Conservation (phyloP, 2,329 filamentous ascomycete species). For the Rhinocladiella mackenziei region DNA sequence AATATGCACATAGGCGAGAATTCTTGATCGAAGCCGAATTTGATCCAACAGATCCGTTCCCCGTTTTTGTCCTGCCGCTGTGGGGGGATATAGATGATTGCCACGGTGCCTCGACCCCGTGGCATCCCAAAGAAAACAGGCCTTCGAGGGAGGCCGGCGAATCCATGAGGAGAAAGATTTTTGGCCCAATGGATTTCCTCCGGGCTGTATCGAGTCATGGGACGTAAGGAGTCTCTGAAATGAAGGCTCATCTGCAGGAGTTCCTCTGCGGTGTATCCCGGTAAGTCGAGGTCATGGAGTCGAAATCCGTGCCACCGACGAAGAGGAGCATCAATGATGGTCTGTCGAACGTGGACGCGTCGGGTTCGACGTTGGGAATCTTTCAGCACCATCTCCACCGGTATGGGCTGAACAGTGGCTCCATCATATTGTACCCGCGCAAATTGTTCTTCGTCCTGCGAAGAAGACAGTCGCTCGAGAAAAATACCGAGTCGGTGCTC, state of each 20-base stretch:
- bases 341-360: slow-evolving; percentile 12
- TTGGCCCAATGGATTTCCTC: slow-evolving; percentile 11
- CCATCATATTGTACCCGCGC: slow-evolving; percentile 12
- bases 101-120: slow-evolving; percentile 9
- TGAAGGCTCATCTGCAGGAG: slow-evolving; percentile 6
- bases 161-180: slow-evolving; percentile 6
- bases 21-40: slow-evolving; percentile 19
- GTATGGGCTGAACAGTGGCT: slow-evolving; percentile 12
- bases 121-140: slow-evolving; percentile 14
- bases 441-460: slow-evolving; percentile 45
- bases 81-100: slow-evolving; percentile 9
- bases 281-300: slow-evolving; percentile 11
- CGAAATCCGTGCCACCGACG: slow-evolving; percentile 17
- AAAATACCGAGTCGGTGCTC: slow-evolving; percentile 18
- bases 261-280: slow-evolving; percentile 9
- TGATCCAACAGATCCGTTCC: slow-evolving; percentile 20
- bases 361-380: slow-evolving; percentile 8
- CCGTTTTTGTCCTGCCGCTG: slow-evolving; percentile 12
- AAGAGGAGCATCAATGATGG: slow-evolving; percentile 14
- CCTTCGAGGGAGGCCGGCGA: slow-evolving; percentile 7
- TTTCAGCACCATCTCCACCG: slow-evolving; percentile 6
- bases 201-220: slow-evolving; percentile 5
- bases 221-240: slow-evolving; percentile 5
- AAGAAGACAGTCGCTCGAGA: slow-evolving; percentile 27
- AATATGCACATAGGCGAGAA: slow-evolving; percentile 16